Percentiles rank a stretch among this genome's conserved stretches.
phyloP scores from a whole-genome alignment of 208 protist genomes.

The Trichomonas gallinae region DNA sequence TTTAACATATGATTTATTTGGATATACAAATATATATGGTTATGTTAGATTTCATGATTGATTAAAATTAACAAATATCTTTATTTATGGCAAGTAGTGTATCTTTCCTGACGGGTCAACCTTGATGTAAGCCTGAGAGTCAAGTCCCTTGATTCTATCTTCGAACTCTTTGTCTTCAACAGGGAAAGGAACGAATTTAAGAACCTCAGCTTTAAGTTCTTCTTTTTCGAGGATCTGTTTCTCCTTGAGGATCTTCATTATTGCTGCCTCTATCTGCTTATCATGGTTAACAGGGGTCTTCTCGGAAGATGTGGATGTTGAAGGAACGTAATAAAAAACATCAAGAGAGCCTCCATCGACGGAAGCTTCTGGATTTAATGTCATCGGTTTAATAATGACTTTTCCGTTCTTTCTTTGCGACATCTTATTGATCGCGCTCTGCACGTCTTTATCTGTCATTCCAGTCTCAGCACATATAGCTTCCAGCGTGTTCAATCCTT shows the following conservation, averaged over 20 bases:
- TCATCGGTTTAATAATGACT: not conserved
- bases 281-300: not conserved
- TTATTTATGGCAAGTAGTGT: not conserved
- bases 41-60: too few species aligned
- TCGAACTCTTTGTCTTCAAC: not conserved
- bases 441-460: not conserved
- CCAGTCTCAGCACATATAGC: not conserved
- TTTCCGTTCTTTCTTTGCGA: not conserved
- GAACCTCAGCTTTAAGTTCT: not conserved
- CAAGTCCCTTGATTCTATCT: not conserved
- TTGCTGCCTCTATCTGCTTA: not conserved
- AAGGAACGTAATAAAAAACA: not conserved
- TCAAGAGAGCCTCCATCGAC: not conserved
- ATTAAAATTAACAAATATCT: too few species aligned
- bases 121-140: not conserved
- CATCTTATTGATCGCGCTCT: not conserved
- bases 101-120: not conserved
- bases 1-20: too few species aligned
- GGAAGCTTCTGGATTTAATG: not conserved
- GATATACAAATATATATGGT: too few species aligned
- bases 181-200: not conserved
- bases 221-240: not conserved
- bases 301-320: not conserved
- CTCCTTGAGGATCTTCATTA: not conserved
- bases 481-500: not conserved